Conservation (phyloP, 495 filamentous ascomycete species). For the Neurospora sp. region DNA sequence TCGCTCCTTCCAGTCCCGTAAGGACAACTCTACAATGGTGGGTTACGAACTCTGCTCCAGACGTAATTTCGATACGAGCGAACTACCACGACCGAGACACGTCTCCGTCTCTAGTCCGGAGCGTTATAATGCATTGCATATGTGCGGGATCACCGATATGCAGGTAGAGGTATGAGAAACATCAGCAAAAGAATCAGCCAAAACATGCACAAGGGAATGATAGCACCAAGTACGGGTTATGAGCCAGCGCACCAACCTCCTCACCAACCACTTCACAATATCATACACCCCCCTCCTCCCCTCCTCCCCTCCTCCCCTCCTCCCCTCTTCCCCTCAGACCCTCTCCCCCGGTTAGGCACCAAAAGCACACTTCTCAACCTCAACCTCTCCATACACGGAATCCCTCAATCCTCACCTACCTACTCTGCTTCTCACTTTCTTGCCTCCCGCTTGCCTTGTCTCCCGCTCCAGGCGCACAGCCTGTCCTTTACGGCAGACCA, state of each 20-base stretch:
- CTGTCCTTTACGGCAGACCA: too few relatives aligned
- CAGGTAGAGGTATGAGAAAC: background rate
- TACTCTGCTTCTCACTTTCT: too few relatives aligned
- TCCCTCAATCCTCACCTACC: background rate
- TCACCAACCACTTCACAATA: too few relatives aligned
- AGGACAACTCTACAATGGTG: background rate
- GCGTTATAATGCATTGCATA: background rate
- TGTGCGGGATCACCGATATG: background rate
- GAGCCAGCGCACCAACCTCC: background rate
- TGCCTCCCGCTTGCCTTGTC: too few relatives aligned
- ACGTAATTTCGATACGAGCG: background rate
- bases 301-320: too few relatives aligned
- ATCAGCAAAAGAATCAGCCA: background rate
- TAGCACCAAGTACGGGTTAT: background rate
- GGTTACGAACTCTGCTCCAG: background rate
- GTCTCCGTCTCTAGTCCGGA: background rate
- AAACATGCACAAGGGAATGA: background rate
- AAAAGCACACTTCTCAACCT: background rate
- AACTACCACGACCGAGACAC: background rate
- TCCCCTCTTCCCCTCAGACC: too few relatives aligned
- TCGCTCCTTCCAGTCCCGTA: background rate
- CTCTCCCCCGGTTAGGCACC: too few relatives aligned
- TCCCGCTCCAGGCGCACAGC: too few relatives aligned
- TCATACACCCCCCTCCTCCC: too few relatives aligned
- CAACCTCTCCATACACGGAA: background rate